A percentile compares a stretch with the other conserved stretches of the same genome.
These are phyloP conservation scores for Pseudogymnoascus sp. DNA, from an alignment of 2,329 filamentous ascomycete species.

Conservation along the genomic window DNA sequence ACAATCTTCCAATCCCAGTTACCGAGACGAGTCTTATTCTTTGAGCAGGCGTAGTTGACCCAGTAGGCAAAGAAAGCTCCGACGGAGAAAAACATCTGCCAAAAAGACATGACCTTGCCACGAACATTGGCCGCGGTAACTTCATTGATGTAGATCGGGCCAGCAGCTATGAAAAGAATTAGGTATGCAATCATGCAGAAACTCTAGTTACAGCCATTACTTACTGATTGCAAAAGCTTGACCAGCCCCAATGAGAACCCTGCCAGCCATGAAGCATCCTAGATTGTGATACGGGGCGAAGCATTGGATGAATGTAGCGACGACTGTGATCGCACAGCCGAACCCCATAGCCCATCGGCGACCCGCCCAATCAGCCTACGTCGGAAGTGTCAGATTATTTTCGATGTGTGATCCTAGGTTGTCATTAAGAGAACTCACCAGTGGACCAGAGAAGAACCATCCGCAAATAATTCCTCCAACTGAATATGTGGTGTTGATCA, in stretches of 20 bases:
- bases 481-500: neutral
- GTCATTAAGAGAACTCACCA: neutral
- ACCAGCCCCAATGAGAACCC: slow-evolving; percentile 58
- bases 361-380: slow-evolving; percentile 44
- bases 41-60: slow-evolving; percentile 54
- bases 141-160: slow-evolving; percentile 61
- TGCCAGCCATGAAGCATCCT: slow-evolving; percentile 56
- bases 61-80: slow-evolving; percentile 55
- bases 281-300: slow-evolving; percentile 52
- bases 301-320: slow-evolving; percentile 58
- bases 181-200: neutral
- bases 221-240: slow-evolving; percentile 50
- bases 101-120: slow-evolving; percentile 57
- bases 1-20: slow-evolving; percentile 65
- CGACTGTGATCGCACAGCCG: slow-evolving; percentile 53
- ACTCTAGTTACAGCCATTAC: neutral
- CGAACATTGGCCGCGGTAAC: slow-evolving; percentile 53
- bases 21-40: slow-evolving; percentile 45
- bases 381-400: neutral
- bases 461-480: neutral
- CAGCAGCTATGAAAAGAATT: slow-evolving; percentile 37
- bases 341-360: slow-evolving; percentile 54
- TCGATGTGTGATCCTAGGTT: neutral
- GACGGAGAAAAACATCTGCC: slow-evolving; percentile 57
- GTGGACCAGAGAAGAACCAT: neutral